phyloP scores from a whole-genome alignment of 805 yeast species.

The Cyberlindnera subsufficiens region DNA sequence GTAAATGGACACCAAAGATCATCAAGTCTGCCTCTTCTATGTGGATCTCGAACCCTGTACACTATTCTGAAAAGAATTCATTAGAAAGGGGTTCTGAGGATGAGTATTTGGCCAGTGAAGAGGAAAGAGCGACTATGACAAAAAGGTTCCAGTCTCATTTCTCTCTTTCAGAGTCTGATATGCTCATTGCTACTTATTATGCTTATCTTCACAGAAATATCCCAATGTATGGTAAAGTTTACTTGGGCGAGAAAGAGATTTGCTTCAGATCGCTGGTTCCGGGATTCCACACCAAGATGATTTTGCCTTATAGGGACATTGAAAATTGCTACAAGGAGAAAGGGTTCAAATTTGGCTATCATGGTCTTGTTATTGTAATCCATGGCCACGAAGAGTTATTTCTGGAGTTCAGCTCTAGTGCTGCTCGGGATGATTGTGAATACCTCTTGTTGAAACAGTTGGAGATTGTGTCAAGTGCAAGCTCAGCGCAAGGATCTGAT shows the following conservation, averaged over 20 bases:
- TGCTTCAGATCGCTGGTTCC: conserved; percentile 80
- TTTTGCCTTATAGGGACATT: conserved; percentile 69
- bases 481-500: conserved; percentile 4
- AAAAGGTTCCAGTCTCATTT: conserved; percentile 61
- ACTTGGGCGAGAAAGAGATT: conserved; percentile 60
- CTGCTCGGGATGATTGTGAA: conserved; percentile 70
- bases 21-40: conserved; percentile 27
- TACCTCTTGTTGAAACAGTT: conserved; percentile 43
- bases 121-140: conserved; percentile 42
- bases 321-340: conserved; percentile 64
- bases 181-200: conserved; percentile 62
- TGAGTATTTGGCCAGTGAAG: conserved; percentile 38
- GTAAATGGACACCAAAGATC: conserved; percentile 18
- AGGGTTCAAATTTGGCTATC: conserved; percentile 64
- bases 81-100: conserved; percentile 33
- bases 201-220: conserved; percentile 62
- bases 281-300: conserved; percentile 74
- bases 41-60: conserved; percentile 61
- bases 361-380: conserved; percentile 63
- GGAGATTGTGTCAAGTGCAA: conserved; percentile 26
- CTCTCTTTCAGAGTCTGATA: conserved; percentile 46
- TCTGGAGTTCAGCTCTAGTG: conserved; percentile 65
- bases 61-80: conserved; percentile 40
- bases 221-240: conserved; percentile 81
- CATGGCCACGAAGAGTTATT: conserved; percentile 73